Evolutionary conservation across 148 eudicot species (phyloP).

Genomic region (Diospyros kaki): DNA sequence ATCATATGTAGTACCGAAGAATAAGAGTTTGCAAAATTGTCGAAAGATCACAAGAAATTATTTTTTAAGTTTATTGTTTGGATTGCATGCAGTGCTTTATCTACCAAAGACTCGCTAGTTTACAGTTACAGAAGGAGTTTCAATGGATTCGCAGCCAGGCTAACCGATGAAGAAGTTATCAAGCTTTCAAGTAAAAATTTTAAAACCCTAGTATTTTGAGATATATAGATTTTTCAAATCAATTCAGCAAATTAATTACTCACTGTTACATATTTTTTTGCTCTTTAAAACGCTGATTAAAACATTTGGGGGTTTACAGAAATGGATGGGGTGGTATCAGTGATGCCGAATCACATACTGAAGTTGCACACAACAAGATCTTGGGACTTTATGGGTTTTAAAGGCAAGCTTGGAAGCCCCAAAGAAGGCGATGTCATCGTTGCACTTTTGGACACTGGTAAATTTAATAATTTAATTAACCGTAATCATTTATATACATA

Average conservation of each 20-base stretch:
- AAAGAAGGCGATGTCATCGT: background rate
- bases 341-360: slow-evolving; percentile 2
- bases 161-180: background rate
- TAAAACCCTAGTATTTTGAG: background rate
- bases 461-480: too few species aligned
- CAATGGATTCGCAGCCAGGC: slow-evolving; percentile 12
- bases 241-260: too few species aligned
- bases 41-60: too few species aligned
- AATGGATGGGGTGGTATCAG: slow-evolving; percentile 3
- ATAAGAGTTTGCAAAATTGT: too few species aligned
- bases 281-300: too few species aligned
- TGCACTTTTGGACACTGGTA: slow-evolving; percentile 11
- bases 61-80: background rate
- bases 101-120: slow-evolving; percentile 15
- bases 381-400: slow-evolving; percentile 8
- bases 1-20: too few species aligned
- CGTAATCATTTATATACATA: too few species aligned
- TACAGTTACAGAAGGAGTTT: slow-evolving; percentile 15
- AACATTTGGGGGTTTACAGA: background rate
- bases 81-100: slow-evolving; percentile 12
- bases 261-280: too few species aligned
- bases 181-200: background rate
- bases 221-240: background rate
- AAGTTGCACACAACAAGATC: slow-evolving; percentile 7
- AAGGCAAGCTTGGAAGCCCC: background rate